Conservation (phyloP, 83 land plant genomes). For the Thuja plicata region DNA sequence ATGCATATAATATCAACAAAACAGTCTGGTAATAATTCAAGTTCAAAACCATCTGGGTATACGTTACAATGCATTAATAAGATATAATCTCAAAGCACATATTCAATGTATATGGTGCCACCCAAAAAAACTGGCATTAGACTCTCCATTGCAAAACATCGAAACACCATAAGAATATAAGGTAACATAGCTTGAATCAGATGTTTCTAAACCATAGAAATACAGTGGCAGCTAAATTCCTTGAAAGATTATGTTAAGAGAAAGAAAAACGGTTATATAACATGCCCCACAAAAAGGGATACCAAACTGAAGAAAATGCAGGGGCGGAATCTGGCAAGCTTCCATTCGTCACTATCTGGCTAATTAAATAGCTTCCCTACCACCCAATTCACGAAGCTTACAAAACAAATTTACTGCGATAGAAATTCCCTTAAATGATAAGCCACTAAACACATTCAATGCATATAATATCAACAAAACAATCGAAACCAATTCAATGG, state of each 20-base stretch:
- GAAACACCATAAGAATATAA: background rate
- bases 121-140: background rate
- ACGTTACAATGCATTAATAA: too few species aligned
- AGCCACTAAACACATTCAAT: too few species aligned
- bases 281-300: background rate
- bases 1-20: too few species aligned
- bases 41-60: too few species aligned
- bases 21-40: too few species aligned
- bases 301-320: background rate
- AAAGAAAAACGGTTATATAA: too few species aligned
- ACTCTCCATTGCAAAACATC: background rate
- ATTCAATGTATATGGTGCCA: too few species aligned
- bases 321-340: background rate
- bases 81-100: too few species aligned
- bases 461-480: too few species aligned
- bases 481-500: too few species aligned
- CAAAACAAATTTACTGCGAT: background rate
- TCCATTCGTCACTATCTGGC: background rate
- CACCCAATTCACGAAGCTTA: background rate
- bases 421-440: too few species aligned
- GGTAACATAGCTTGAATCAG: background rate
- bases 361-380: background rate
- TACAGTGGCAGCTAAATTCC: background rate
- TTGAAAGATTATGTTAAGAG: background rate
- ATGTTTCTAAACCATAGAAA: background rate